A percentile compares a stretch with the other conserved stretches of the same genome.
Conservation (phyloP, 106 monocot genomes). For the Gastrodia elata region DNA sequence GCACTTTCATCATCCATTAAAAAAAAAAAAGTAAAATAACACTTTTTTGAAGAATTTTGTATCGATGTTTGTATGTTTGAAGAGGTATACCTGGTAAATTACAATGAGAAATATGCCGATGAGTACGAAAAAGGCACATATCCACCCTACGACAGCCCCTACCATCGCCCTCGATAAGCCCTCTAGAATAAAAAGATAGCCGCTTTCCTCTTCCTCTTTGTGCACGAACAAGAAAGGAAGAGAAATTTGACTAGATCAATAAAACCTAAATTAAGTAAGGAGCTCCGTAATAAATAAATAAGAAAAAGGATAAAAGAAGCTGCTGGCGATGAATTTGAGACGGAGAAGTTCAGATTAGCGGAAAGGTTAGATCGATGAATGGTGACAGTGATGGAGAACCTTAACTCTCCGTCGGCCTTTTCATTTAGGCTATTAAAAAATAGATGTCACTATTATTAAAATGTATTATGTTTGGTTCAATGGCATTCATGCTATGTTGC, state of each 20-base stretch:
- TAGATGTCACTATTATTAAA: too few species aligned
- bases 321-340: too few species aligned
- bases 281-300: background rate
- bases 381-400: too few species aligned
- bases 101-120: slow-evolving; percentile 4
- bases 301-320: too few species aligned
- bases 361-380: too few species aligned
- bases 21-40: background rate
- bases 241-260: too few species aligned
- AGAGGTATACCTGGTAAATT: background rate
- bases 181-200: background rate
- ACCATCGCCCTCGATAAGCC: background rate
- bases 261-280: background rate
- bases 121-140: slow-evolving; percentile 7
- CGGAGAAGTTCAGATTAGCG: too few species aligned
- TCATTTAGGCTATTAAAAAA: too few species aligned
- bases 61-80: background rate
- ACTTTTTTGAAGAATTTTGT: background rate
- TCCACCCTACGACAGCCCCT: background rate
- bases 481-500: too few species aligned
- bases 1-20: background rate
- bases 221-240: background rate
- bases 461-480: too few species aligned
- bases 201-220: background rate
- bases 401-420: too few species aligned